Evolutionary conservation across 257 asterid species (phyloP).

Genomic region (Solanum appendiculatum): DNA sequence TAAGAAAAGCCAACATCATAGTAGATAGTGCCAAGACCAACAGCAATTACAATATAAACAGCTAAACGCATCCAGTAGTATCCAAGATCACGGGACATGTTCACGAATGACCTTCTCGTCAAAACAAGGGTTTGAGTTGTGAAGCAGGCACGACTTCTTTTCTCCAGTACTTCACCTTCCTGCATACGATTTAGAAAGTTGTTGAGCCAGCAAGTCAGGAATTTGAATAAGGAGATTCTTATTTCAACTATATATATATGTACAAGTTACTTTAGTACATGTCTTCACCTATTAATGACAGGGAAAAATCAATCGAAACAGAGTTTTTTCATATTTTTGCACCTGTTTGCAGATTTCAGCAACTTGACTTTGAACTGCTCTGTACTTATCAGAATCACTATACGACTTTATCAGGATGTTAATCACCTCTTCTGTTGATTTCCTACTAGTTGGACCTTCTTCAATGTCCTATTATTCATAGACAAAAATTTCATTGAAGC

Average conservation of each 20-base stretch:
- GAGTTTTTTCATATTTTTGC: not conserved
- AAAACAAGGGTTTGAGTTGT: conserved; percentile 33
- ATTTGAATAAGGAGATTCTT: not conserved
- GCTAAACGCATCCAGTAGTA: conserved; percentile 59
- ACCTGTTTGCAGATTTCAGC: conserved; percentile 21
- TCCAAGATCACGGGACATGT: conserved; percentile 56
- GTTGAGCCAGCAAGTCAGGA: not conserved
- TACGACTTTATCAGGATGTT: conserved; percentile 31
- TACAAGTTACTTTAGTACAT: not conserved
- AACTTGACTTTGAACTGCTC: conserved; percentile 13
- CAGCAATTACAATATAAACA: conserved; percentile 33
- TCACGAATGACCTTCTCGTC: conserved; percentile 39
- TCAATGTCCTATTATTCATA: conserved; percentile 35
- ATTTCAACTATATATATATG: not conserved
- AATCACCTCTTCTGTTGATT: conserved; percentile 26
- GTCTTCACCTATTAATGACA: not conserved
- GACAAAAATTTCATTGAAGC: not conserved
- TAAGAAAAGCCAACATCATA: conserved; percentile 18
- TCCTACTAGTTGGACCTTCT: conserved; percentile 18
- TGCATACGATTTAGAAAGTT: not conserved
- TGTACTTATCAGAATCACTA: conserved; percentile 18
- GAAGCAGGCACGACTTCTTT: conserved; percentile 16
- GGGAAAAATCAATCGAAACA: not conserved
- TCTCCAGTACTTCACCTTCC: conserved; percentile 22
- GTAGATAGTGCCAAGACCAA: conserved; percentile 47